Percentiles rank a stretch among this genome's conserved stretches.
These are phyloP conservation scores for Salix viminalis DNA, from an alignment of 345 rosid genomes.

Conservation along the genomic window DNA sequence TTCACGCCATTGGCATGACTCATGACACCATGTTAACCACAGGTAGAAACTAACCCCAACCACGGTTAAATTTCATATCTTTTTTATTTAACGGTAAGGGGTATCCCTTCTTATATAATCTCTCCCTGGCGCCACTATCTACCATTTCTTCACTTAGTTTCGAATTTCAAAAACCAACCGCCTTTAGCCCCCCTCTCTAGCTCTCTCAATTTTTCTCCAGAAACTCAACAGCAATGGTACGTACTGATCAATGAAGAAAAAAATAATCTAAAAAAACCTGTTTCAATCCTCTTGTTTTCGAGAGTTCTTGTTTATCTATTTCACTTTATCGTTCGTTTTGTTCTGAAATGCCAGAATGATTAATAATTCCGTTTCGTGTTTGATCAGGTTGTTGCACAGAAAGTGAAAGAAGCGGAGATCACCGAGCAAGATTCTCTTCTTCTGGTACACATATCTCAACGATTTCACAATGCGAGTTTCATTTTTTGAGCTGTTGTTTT, in stretches of 20 bases:
- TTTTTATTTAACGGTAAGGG: conserved; percentile 1
- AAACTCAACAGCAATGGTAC: conserved; percentile 41
- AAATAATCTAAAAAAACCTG: conserved; percentile 1
- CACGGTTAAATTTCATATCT: not conserved
- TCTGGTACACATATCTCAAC: conserved; percentile 46
- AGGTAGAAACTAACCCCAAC: not conserved
- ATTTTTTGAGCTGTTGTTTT: not conserved
- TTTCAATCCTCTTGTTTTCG: conserved; percentile 4
- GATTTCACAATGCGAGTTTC: not conserved
- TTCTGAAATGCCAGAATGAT: not conserved
- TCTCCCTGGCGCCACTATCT: conserved; percentile 25
- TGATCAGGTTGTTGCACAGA: conserved; percentile 73
- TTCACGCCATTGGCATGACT: not conserved
- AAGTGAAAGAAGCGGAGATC: conserved; percentile 86
- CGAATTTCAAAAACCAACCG: conserved; percentile 25
- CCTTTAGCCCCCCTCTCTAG: conserved; percentile 1
- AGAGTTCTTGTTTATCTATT: not conserved
- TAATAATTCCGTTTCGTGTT: not conserved
- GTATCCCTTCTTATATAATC: conserved; percentile 1
- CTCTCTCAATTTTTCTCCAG: conserved; percentile 8
- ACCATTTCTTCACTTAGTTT: not conserved
- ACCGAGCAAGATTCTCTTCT: conserved; percentile 98
- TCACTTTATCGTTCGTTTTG: not conserved
- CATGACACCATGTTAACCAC: not conserved
- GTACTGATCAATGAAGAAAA: conserved; percentile 31